phyloP scores from a whole-genome alignment of 1,284 basidiomycete species.

The Ustilago shanxiensis region DNA sequence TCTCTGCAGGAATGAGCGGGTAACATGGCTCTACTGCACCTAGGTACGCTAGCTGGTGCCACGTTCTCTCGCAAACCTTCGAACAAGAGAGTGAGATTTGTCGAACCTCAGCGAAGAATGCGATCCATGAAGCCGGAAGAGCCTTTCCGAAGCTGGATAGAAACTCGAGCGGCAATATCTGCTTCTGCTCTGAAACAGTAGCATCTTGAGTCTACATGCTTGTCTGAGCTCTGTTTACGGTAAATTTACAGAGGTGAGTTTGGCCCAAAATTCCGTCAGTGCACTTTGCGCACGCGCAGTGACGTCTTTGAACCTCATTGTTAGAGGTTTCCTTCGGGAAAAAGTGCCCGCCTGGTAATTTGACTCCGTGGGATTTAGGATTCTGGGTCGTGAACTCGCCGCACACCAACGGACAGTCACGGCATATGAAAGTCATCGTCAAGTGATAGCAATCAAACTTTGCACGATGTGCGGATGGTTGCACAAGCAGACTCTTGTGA shows the following conservation, averaged over 20 bases:
- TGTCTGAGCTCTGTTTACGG: not conserved
- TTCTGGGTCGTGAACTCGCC: not conserved
- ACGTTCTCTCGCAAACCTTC: not conserved
- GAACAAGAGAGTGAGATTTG: not conserved
- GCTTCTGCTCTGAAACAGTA: not conserved
- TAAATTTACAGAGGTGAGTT: not conserved
- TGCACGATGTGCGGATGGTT: not conserved
- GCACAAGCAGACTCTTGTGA: no score
- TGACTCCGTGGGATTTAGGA: not conserved
- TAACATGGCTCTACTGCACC: not conserved
- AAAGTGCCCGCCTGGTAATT: not conserved
- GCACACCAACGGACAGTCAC: not conserved
- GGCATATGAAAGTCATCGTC: constrained; percentile 3
- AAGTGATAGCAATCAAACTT: not conserved
- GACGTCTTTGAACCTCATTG: not conserved
- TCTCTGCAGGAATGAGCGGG: not conserved
- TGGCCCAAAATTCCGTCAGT: not conserved
- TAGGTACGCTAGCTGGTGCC: not conserved
- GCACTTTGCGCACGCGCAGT: not conserved
- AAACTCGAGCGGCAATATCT: not conserved
- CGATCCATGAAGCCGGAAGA: not conserved
- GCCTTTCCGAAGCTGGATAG: constrained; percentile 1
- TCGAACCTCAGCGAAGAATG: not conserved
- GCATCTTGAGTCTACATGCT: not conserved
- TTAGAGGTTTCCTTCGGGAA: not conserved